Evolutionary conservation across 2,329 filamentous ascomycete species (phyloP), one percentile per base, ranked within the genome.

Genomic region (Trichoderma sp.): DNA sequence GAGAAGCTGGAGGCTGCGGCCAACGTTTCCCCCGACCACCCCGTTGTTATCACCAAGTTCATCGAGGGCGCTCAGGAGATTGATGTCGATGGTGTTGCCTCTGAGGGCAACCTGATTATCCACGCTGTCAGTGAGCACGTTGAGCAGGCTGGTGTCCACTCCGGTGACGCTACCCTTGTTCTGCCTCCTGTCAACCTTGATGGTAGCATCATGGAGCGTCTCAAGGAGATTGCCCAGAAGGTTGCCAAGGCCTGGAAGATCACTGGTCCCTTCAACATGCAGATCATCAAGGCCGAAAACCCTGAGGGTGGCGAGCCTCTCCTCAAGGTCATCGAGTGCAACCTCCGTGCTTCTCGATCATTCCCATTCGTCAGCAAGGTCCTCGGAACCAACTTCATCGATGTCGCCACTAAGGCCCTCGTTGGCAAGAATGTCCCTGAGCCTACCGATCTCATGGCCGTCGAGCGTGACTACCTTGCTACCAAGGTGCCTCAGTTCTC

Each of bases 181-280:
- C 90, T 99, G 1, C 96, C 96, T 23, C 96, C 96, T 5, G 90
- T 86, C 74, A 92, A 88, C 80, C 90, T 98, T 28, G 93, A 97
- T 74, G 86, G 92, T 76, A 84, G 83, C 71, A 92, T 92, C 75
- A 92, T 97, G 88, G 89, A 88, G 75, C 93, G 96, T 73, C 89
- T 97, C 79, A 98, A 98, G 90, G 93, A 93, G 76, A 98, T 99
- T 77, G 95, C 96, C 17, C 84, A 95, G 82, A 98, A 97, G 88
- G 95, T 99, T 67, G 96, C 96, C 75, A 93, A 96, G 84, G 96
- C 96, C 62, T 98, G 95, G 94, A 94, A 88, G 79, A 98, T 98
- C 82, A 98, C 94, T 23, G 96, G 96, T 70, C 96, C 96, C 72
- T 99, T 98, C 90, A 99, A 99, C 88, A 98, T 99, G 95, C 96